Base-by-base conservation (phyloP, 768 basidiomycete genomes). In the Lactarius hatsudake region DNA sequence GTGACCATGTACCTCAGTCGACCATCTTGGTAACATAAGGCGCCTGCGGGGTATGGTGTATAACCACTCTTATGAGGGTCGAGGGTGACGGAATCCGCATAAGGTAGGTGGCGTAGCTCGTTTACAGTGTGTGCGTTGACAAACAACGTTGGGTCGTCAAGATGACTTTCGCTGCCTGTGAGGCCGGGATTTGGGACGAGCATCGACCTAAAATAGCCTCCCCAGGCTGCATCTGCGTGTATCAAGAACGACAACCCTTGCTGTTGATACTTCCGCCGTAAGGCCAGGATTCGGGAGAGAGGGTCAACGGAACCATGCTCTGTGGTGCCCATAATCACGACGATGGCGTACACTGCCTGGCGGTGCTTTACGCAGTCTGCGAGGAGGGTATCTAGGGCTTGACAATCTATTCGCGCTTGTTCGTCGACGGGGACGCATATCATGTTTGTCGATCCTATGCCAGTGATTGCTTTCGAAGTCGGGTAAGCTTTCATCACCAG, bases 161-260 rank as follows among this genome's bases (percentile, higher is more conserved):
- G 48, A 26, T 2, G 34, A 13, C 32, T 60, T 38, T 43, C 32
- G 36, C 20, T 30, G 10, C 23, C 40, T 5, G 53, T 26, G 18
- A 23, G 17, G 17, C 26, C 23, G 3, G 70, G 68, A 56, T 63
- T 66, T 13, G 70, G 68, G 1, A 66, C 73, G 38, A 78, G 67
- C 71, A 76, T 76, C 3, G 75, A 74, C 5, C 76, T 72, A 64
- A 82, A 83, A 71, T 82, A 83, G 5, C 78, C 79, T 5, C 82
- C 82, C 82, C 81, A 82, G 1, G 82, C 82, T 6, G 78, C 81
- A 64, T 83, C 81, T 20, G 76, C 79, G 61, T 82, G 81, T 5
- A 82, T 66, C 23, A 81, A 38, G 69, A 82, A 82, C 0, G 72
- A 74, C 17, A 82, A 71, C 0, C 81, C 81, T 43, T 72, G 70